These are phyloP conservation scores for Parastagonospora avenae DNA, from an alignment of 2,329 filamentous ascomycete species.

Conservation along the genomic window DNA sequence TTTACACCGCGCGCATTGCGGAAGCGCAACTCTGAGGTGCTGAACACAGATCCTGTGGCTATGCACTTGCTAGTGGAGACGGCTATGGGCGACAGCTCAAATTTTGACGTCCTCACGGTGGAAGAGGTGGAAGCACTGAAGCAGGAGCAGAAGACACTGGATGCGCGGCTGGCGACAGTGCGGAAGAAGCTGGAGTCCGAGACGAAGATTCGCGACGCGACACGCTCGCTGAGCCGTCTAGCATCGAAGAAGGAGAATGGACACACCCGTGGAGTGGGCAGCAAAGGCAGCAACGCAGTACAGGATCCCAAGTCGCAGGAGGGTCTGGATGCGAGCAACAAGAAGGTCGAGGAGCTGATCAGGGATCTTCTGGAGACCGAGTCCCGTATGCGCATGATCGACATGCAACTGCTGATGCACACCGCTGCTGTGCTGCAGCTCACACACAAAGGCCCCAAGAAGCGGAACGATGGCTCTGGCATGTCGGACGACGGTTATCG, in stretches of 20 bases:
- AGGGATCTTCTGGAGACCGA: constrained; percentile 80
- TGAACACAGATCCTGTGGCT: constrained; percentile 67
- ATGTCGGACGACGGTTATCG: constrained; percentile 34
- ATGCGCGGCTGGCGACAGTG: constrained; percentile 78
- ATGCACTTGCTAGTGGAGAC: constrained; percentile 94
- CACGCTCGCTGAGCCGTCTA: constrained; percentile 81
- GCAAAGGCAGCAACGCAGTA: constrained; percentile 49
- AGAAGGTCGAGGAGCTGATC: constrained; percentile 84
- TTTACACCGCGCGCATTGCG: constrained; percentile 36
- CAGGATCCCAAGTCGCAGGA: constrained; percentile 63
- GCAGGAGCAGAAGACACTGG: constrained; percentile 76
- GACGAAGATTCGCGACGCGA: constrained; percentile 92
- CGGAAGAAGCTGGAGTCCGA: constrained; percentile 85
- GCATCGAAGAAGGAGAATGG: constrained; percentile 64
- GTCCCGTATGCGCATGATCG: constrained; percentile 73
- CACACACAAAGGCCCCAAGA: constrained; percentile 77
- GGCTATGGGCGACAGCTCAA: constrained; percentile 83
- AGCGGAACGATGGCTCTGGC: constrained; percentile 57
- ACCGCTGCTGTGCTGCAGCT: constrained; percentile 91
- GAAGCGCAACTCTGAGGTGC: constrained; percentile 36
- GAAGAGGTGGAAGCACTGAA: constrained; percentile 92
- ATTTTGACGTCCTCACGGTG: constrained; percentile 83
- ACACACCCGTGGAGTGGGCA: constrained; percentile 58
- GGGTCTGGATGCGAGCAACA: constrained; percentile 74
- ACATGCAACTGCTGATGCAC: constrained; percentile 80